Base-by-base conservation (phyloP, 1,284 basidiomycete genomes). In the Athelia psychrophila region DNA sequence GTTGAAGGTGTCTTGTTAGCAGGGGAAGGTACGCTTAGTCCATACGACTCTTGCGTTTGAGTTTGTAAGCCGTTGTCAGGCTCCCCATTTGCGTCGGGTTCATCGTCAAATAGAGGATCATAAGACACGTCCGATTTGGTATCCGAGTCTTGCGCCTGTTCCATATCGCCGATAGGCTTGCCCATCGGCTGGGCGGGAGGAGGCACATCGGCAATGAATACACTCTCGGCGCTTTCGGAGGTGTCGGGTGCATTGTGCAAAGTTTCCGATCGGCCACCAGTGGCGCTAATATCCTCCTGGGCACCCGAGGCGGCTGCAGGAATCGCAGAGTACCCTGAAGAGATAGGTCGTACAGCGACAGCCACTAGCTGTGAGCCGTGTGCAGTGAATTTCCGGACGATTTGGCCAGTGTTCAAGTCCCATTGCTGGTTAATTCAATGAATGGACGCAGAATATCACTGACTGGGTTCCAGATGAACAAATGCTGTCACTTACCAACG, bases 351-450 rank as follows among this genome's bases (percentile, higher is more conserved):
- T 25, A 97, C 80, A 18, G 88, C 83, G 40, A 98, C 72, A 13
- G 86, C 83, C 2, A 93, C 87, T 12, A 99, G 81, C 65, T 98
- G 95, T 2, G 93, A 86, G 23, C 88, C 87, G 63, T 97, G 93
- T 0, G 88, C 83, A 0, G 82, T 84, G 63, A 92, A 98, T 36
- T 79, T 83, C 44, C 95, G 83, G 4, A 88, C 80, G 30, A 78
- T 75, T 58, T 92, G 81, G 1, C 97, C 97, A 0, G 90, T 96
- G 63, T 99, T 92, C 47, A 99, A 78, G 71, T 99, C 96, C 96
- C 97, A 99, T 83, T 97, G 91, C 93, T 98, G 64, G 12, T 23
- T 33, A 48, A 32, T 54, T n/a, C 30, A 24, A 55, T 23, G 51
- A 49, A 46, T 47, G 23, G 51, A 49, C 54, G 25, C 33, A 30